Percentiles rank a stretch among this genome's conserved stretches.
Evolutionary conservation across 495 filamentous ascomycete genomes (phyloP).

Genomic region (Pyrenopolyporus hunteri): DNA sequence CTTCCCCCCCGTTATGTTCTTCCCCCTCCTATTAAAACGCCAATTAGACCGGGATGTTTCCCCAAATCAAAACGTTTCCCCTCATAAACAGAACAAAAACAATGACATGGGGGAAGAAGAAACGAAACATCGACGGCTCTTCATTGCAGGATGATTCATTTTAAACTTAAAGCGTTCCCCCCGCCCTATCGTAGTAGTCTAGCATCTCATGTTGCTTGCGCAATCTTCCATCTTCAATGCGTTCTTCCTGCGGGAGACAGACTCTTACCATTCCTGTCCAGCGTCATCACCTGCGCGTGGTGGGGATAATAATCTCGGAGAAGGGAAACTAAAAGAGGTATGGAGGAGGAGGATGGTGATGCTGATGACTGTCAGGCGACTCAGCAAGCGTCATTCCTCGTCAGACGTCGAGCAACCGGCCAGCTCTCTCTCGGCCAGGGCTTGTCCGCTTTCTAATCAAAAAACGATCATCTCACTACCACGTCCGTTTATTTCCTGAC

Average conservation of each 20-base stretch:
- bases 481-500: conserved; percentile 8
- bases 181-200: conserved; percentile 7
- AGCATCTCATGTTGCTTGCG: conserved; percentile 3
- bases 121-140: conserved; percentile 22
- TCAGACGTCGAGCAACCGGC: conserved; percentile 18
- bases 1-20: background rate
- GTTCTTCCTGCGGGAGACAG: conserved; percentile 5
- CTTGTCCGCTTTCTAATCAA: conserved; percentile 19
- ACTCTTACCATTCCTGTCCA: background rate
- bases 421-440: conserved; percentile 11
- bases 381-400: conserved; percentile 25
- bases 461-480: background rate
- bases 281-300: conserved; percentile 3
- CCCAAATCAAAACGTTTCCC: conserved; percentile 24
- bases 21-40: conserved; percentile 29
- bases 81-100: conserved; percentile 9
- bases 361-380: conserved; percentile 5
- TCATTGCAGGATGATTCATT: conserved; percentile 23
- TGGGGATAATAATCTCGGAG: conserved; percentile 30
- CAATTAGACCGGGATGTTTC: background rate
- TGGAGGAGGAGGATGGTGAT: conserved; percentile 2
- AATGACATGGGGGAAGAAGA: background rate
- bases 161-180: conserved; percentile 24
- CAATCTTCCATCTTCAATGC: conserved; percentile 27
- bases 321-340: conserved; percentile 11